These are phyloP conservation scores for Pichia insulana DNA, from an alignment of 805 yeast species.

Conservation along the genomic window DNA sequence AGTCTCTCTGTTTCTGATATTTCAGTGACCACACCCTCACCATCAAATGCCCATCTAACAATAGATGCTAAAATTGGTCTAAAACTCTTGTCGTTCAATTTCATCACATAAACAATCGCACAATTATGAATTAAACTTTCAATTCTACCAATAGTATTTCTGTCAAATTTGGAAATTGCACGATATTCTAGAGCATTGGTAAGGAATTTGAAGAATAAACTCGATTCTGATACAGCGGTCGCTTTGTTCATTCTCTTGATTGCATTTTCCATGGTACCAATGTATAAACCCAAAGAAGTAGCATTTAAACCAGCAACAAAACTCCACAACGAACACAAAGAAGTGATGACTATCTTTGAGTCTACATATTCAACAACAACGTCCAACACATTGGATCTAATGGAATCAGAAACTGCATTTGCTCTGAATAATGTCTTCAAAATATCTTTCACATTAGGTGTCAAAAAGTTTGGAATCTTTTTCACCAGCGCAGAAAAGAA, in stretches of 20 bases:
- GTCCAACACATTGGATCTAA: constrained; percentile 55
- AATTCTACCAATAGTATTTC: constrained; percentile 68
- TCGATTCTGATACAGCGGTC: constrained; percentile 62
- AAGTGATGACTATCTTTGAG: constrained; percentile 48
- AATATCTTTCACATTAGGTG: constrained; percentile 57
- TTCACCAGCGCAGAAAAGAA: constrained; percentile 68
- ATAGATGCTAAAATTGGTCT: constrained; percentile 83
- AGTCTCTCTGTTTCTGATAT: constrained; percentile 50
- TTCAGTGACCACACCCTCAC: constrained; percentile 48
- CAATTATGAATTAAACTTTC: constrained; percentile 69
- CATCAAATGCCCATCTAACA: constrained; percentile 88
- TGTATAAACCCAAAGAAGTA: constrained; percentile 55
- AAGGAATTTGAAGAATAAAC: constrained; percentile 59
- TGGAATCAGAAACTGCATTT: constrained; percentile 46
- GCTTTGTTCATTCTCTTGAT: constrained; percentile 66
- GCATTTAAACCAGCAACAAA: constrained; percentile 31
- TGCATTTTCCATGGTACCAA: constrained; percentile 56
- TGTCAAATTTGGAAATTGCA: constrained; percentile 48
- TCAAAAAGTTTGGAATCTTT: constrained; percentile 78
- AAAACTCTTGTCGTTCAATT: constrained; percentile 87
- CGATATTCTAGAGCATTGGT: constrained; percentile 67
- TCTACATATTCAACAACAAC: constrained; percentile 62
- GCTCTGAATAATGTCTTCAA: constrained; percentile 51
- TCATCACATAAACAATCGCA: constrained; percentile 73
- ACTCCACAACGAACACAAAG: constrained; percentile 59